Evolutionary conservation across 2,329 filamentous ascomycete species (phyloP).

Genomic region (Penicillium verrucosum): DNA sequence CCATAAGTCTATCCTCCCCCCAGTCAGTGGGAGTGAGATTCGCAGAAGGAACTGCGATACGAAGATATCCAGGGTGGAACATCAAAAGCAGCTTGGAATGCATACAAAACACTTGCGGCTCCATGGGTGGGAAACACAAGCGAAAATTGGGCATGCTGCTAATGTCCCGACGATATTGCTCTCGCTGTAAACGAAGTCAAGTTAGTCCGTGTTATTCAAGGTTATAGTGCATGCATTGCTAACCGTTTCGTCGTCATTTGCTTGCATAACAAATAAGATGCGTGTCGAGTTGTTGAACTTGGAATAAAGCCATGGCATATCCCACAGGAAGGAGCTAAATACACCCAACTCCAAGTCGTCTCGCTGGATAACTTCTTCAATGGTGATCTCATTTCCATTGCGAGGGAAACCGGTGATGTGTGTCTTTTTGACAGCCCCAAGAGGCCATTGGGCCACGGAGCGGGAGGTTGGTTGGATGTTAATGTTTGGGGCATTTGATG

Average conservation of each 20-base stretch:
- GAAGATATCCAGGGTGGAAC: conserved; percentile 69
- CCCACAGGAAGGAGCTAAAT: conserved; percentile 83
- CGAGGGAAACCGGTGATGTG: conserved; percentile 65
- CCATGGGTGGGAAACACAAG: conserved; percentile 78
- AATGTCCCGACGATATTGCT: conserved; percentile 40
- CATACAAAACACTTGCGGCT: conserved; percentile 69
- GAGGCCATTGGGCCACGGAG: conserved; percentile 47
- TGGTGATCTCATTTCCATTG: conserved; percentile 69
- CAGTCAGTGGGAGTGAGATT: conserved; percentile 86
- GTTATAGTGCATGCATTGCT: neutral
- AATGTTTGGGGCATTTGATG: conserved; percentile 2
- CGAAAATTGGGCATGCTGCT: conserved; percentile 54
- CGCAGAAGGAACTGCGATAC: conserved; percentile 80
- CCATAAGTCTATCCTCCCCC: conserved; percentile 75
- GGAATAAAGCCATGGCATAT: conserved; percentile 71
- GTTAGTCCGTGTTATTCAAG: neutral
- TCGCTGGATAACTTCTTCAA: conserved; percentile 81
- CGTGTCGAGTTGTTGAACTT: conserved; percentile 64
- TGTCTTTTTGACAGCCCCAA: conserved; percentile 75
- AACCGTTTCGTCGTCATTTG: conserved; percentile 49
- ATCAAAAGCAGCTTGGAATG: conserved; percentile 92
- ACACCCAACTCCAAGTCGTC: conserved; percentile 70
- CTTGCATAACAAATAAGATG: conserved; percentile 63
- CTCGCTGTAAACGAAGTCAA: conserved; percentile 27
- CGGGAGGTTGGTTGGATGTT: conserved; percentile 14